phyloP scores from a whole-genome alignment of 169 alveolate genomes.

The Cystoisospora suis region DNA sequence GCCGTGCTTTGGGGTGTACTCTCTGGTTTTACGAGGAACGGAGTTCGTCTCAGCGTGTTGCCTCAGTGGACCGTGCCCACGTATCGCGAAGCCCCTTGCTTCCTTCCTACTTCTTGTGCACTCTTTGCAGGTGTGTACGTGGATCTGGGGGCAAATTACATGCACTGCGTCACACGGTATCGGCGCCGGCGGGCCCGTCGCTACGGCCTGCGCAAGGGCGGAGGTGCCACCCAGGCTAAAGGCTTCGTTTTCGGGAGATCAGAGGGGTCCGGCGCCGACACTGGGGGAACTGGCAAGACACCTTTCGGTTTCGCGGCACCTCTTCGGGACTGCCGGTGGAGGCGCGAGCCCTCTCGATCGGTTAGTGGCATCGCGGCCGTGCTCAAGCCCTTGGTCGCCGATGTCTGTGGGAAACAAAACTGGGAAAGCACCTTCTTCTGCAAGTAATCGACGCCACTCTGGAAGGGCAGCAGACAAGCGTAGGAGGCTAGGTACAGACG shows the following conservation, averaged over 20 bases:
- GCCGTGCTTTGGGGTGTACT: too few relatives aligned
- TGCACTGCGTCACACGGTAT: slow-evolving; percentile 62
- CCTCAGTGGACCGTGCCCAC: too few relatives aligned
- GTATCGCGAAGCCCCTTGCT: too few relatives aligned
- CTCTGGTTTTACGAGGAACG: too few relatives aligned
- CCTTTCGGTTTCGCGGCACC: neutral
- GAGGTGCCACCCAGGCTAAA: neutral
- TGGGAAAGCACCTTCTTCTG: slow-evolving; percentile 67
- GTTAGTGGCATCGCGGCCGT: slow-evolving; percentile 66
- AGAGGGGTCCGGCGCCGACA: neutral
- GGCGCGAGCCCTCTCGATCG: slow-evolving; percentile 68
- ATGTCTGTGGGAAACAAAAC: slow-evolving; percentile 64
- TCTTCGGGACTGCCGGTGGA: slow-evolving; percentile 58
- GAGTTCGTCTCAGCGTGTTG: too few relatives aligned
- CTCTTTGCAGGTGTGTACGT: slow-evolving; percentile 48
- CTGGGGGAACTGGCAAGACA: neutral
- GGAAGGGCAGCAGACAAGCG: too few relatives aligned
- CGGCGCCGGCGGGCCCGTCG: slow-evolving; percentile 19
- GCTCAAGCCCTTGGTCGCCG: slow-evolving; percentile 65
- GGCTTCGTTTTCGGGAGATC: neutral
- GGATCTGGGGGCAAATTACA: slow-evolving; percentile 67
- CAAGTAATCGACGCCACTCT: too few relatives aligned
- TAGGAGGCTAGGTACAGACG: too few relatives aligned
- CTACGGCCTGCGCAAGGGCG: neutral
- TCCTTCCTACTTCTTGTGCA: too few relatives aligned